Evolutionary conservation across 345 rosid genomes (phyloP).

Genomic region (Trapa bicornis): DNA sequence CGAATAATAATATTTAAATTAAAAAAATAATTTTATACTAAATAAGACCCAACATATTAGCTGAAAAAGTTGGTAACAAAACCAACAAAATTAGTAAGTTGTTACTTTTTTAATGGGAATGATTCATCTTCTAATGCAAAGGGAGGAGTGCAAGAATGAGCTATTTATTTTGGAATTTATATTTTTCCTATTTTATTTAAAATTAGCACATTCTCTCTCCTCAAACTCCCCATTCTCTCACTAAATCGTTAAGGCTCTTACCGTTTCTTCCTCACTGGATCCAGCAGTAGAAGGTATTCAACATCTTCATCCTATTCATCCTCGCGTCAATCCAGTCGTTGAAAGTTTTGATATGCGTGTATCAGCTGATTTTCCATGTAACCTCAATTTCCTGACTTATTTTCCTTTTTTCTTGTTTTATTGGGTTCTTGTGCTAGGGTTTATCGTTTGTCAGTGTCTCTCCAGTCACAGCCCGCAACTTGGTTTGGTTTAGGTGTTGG

Average conservation of each 20-base stretch:
- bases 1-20: too few species aligned
- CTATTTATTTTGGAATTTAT: too few species aligned
- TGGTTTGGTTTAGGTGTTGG: neutral
- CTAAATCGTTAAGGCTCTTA: neutral
- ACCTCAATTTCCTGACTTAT: neutral
- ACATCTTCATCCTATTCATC: neutral
- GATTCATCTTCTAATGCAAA: too few species aligned
- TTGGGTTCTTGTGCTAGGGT: neutral
- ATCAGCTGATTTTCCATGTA: neutral
- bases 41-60: too few species aligned
- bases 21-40: too few species aligned
- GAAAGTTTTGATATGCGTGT: neutral
- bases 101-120: too few species aligned
- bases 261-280: neutral
- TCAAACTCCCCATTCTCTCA: neutral
- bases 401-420: neutral
- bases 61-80: too few species aligned
- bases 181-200: neutral
- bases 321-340: neutral
- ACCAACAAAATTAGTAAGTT: too few species aligned
- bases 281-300: neutral
- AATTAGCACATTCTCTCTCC: too few species aligned
- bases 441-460: neutral
- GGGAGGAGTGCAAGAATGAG: too few species aligned
- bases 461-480: neutral